Evolutionary conservation across 192 early-diverging fungal species (phyloP).

Genomic region (Glomus cerebriforme): DNA sequence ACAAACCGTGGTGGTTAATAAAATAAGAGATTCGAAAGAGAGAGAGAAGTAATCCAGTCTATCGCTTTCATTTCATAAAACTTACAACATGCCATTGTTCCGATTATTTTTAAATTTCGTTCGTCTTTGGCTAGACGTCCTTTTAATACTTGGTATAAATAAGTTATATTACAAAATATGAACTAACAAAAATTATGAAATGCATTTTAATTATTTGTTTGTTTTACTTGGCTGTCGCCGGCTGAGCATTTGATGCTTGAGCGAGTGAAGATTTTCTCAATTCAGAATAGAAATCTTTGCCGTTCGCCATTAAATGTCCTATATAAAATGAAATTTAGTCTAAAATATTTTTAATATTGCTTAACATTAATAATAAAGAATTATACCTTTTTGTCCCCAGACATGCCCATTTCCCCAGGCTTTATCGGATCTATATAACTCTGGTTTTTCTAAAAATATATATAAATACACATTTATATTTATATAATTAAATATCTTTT

Average conservation of each 20-base stretch:
- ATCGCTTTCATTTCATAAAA: neutral
- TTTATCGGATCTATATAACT: conserved; percentile 12
- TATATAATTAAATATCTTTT: neutral
- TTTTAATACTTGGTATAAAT: conserved; percentile 29
- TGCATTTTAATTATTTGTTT: conserved; percentile 16
- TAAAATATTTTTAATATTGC: too few species aligned
- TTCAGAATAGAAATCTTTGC: conserved; percentile 31
- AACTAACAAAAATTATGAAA: conserved; percentile 26
- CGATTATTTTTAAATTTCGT: conserved; percentile 17
- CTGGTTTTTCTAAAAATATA: conserved; percentile 30
- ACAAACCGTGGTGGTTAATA: too few species aligned
- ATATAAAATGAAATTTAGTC: neutral
- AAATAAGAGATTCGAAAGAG: too few species aligned
- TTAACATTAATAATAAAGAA: neutral
- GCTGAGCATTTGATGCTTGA: conserved; percentile 7
- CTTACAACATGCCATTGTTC: conserved; percentile 8
- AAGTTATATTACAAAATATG: conserved; percentile 30
- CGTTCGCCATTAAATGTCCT: conserved; percentile 32
- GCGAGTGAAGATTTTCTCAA: conserved; percentile 16
- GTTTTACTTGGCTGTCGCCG: conserved; percentile 33
- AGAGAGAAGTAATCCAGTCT: too few species aligned
- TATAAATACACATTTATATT: neutral
- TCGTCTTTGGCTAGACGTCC: conserved; percentile 24
- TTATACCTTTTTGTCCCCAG: conserved; percentile 18
- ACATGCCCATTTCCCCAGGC: conserved; percentile 12